Evolutionary conservation across 441 rosid genomes (phyloP).

Genomic region (Codiaeum variegatum): DNA sequence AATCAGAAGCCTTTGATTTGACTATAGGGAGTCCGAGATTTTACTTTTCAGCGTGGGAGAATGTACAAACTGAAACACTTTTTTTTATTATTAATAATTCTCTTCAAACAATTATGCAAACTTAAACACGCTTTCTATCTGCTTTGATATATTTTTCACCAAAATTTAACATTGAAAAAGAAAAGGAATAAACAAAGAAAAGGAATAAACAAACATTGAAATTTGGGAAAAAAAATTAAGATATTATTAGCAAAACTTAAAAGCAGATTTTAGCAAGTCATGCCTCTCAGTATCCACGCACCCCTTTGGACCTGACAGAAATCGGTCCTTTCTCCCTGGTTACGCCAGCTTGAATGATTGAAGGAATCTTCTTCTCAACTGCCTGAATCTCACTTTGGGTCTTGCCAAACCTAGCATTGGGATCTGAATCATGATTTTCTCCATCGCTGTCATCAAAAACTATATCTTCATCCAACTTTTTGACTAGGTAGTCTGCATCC

Average conservation of each 20-base stretch:
- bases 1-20: not conserved
- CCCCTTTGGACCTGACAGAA: conserved; percentile 55
- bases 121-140: not conserved
- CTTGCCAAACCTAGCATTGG: conserved; percentile 11
- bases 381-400: conserved; percentile 14
- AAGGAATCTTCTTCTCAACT: conserved; percentile 26
- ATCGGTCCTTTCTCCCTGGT: conserved; percentile 40
- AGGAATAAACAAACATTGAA: not conserved
- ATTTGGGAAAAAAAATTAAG: not conserved
- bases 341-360: conserved; percentile 35
- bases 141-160: not conserved
- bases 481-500: conserved; percentile 37
- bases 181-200: not conserved
- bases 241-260: not conserved
- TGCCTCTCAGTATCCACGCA: conserved; percentile 46
- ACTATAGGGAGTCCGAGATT: not conserved
- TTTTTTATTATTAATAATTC: not conserved
- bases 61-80: not conserved
- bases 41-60: not conserved
- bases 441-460: conserved; percentile 52
- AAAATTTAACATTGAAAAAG: not conserved
- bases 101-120: not conserved
- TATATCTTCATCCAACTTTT: conserved; percentile 54
- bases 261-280: not conserved
- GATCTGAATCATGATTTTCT: conserved; percentile 25